Conservation (phyloP, 495 filamentous ascomycete genomes). For the Neurospora tetrasperma region DNA sequence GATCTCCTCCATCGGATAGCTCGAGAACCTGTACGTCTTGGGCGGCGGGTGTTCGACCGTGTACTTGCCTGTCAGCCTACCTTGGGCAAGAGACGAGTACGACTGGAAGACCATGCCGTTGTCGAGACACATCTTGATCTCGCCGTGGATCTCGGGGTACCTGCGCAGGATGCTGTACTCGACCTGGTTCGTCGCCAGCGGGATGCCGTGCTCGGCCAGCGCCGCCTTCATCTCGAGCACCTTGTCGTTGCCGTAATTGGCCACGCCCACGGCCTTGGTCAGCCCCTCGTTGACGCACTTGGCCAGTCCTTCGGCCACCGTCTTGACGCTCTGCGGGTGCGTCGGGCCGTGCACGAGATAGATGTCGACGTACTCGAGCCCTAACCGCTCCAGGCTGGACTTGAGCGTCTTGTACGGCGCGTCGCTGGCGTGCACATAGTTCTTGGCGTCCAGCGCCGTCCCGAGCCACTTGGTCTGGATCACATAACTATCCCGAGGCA, state of each 20-base stretch:
- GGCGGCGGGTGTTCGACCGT: slow-evolving; percentile 32
- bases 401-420: not conserved
- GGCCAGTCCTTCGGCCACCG: slow-evolving; percentile 14
- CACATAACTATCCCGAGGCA: slow-evolving; percentile 21
- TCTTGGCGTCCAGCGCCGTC: not conserved
- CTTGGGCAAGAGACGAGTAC: slow-evolving; percentile 12
- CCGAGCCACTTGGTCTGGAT: slow-evolving; percentile 8
- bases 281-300: slow-evolving; percentile 32
- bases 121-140: not conserved
- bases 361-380: slow-evolving; percentile 6
- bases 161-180: slow-evolving; percentile 5
- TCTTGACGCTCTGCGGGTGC: slow-evolving; percentile 4
- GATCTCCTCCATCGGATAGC: slow-evolving; percentile 4
- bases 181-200: slow-evolving; percentile 6
- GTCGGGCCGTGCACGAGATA: slow-evolving; percentile 7
- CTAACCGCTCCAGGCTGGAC: not conserved
- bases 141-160: not conserved
- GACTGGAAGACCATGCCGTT: slow-evolving; percentile 6
- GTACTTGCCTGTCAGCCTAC: slow-evolving; percentile 21
- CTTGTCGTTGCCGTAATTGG: slow-evolving; percentile 32
- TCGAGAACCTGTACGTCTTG: slow-evolving; percentile 6
- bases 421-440: not conserved
- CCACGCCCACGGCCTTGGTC: slow-evolving; percentile 28
- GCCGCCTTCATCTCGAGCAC: slow-evolving; percentile 24
- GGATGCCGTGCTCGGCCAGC: not conserved